Evolutionary conservation across 768 basidiomycete species (phyloP), one percentile per base, ranked within the genome.

Genomic region (Russula foetens): DNA sequence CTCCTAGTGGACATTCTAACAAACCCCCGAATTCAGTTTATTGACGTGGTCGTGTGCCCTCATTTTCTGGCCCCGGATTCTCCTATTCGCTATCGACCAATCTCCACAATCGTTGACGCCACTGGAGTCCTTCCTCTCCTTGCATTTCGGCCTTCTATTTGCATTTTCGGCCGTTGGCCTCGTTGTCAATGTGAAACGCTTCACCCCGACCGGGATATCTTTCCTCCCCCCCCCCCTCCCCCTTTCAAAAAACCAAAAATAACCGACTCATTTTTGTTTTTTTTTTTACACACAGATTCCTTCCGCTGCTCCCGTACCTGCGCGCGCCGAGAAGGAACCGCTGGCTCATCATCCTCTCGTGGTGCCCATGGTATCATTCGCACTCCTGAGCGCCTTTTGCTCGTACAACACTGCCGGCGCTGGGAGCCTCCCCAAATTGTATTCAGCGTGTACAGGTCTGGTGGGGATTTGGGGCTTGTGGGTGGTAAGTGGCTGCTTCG

Each of bases 391-490:
- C 31, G 76, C 86, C 3, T 80, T 90, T 56, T 63, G 86, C 23
- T 80, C 89, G 11, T 92, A 84, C 70, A 88, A 87, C 66, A 81
- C 81, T 17, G 71, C 67, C 11, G 72, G 76, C 33, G 77, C 86
- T 15, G 85, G 87, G 3, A 68, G 82, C 11, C 75, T 92, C 31
- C 73, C 82, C 33, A 74, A 78, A 29, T 53, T 83, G 4, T 73
- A 85, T 35, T 79, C 80, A 35, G 43, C 81, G 24, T 77, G 79
- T 19, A 79, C 79, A 12, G 74, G 77, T 7, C 64, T 75, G 47
- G 77, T 88, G 41, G 84, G 84, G 19, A 56, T 86, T 6, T 85
- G 83, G 78, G 89, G 90, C 1, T 65, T 84, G 17, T 92, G 88
- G 86, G 79, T 78, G 72, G 89, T 90, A 68, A 56, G 83, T 78